A percentile compares a stretch with the other conserved stretches of the same genome.
phyloP scores from a whole-genome alignment of 352 stramenopile species.

The Globisporangium heterothallicum region DNA sequence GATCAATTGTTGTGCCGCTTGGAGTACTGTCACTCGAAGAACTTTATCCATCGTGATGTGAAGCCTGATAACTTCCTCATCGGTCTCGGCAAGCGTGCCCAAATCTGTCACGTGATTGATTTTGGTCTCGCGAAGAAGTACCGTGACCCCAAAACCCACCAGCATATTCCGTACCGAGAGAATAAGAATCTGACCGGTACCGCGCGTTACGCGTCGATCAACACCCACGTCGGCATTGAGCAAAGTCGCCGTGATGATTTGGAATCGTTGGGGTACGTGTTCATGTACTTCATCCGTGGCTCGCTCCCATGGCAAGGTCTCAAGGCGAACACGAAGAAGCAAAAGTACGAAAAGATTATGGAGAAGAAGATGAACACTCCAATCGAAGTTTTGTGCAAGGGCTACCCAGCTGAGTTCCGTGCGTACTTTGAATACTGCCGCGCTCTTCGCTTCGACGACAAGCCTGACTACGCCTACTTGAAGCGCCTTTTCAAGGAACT shows the following conservation, averaged over 20 bases:
- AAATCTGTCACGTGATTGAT: constrained; percentile 86
- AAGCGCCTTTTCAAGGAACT: constrained; percentile 98
- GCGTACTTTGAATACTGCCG: constrained; percentile 96
- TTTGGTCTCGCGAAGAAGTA: constrained; percentile 90
- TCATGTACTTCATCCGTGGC: constrained; percentile 93
- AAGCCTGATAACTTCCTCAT: constrained; percentile 91
- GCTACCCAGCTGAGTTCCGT: constrained; percentile 95
- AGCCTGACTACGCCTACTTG: constrained; percentile 85
- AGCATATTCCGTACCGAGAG: constrained; percentile 89
- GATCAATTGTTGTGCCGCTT: constrained; percentile 83
- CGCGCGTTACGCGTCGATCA: constrained; percentile 97
- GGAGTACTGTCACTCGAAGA: constrained; percentile 87
- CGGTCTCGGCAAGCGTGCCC: constrained; percentile 79
- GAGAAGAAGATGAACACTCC: constrained; percentile 97
- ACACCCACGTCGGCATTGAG: constrained; percentile 98
- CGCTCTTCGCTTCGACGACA: constrained; percentile 83
- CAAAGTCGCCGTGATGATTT: constrained; percentile 97
- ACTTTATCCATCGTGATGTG: constrained; percentile 89
- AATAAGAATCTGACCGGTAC: constrained; percentile 94
- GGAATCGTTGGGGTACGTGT: constrained; percentile 95
- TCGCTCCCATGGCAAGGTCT: constrained; percentile 97
- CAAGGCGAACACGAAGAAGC: constrained; percentile 93
- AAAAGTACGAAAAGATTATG: constrained; percentile 99
- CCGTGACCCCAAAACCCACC: constrained; percentile 82
- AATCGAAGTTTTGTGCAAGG: constrained; percentile 91